Evolutionary conservation across 2,329 filamentous ascomycete genomes (phyloP), one percentile per base, ranked within the genome.

Genomic region (Plenodomus lindquistii): DNA sequence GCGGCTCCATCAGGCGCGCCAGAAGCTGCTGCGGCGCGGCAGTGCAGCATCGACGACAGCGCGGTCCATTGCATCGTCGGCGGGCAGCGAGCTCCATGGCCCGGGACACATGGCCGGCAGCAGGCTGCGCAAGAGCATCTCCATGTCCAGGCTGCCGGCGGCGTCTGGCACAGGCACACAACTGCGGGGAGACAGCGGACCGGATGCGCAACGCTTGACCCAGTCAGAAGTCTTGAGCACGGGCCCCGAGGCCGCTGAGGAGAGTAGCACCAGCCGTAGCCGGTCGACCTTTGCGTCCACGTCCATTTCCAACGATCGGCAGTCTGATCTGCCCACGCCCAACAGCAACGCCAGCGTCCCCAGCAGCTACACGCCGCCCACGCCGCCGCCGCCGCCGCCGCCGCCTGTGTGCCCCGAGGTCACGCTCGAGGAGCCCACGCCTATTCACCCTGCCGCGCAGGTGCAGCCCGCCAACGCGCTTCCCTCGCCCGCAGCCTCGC

Each of bases 341-440:
- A 52, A 18, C 46, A 52, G 53, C 34, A 50, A 44, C 37, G 45
- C 42, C 55, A 29, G 11, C 27, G 4, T 13, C 4, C 27, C 6
- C 27, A 11, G 11, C 22, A n/a, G 22, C 22, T 24, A 11, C 22
- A 11, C 22, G 22, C 49, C 62, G 40, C 40, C 42, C 50, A 46
- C 51, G 29, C 48, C 11, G 47, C 54, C 20, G 47, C 57, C 15
- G 44, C 48, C 21, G 50, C 54, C 43, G 55, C 50, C n/a, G 55
- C 41, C 38, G 35, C 46, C 38, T 51, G 51, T 41, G 6, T 56
- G 53, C 44, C 69, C 67, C 16, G 44, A 46, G 27, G 46, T 72
- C 48, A 67, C 61, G 4, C 52, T 73, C 44, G 62, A 73, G 55
- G 62, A 62, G 42, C 69, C 70, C 37, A 71, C 69, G 42, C 70